phyloP scores from a whole-genome alignment of 176 grass and related monocot species.

The Musa troglodytarum region DNA sequence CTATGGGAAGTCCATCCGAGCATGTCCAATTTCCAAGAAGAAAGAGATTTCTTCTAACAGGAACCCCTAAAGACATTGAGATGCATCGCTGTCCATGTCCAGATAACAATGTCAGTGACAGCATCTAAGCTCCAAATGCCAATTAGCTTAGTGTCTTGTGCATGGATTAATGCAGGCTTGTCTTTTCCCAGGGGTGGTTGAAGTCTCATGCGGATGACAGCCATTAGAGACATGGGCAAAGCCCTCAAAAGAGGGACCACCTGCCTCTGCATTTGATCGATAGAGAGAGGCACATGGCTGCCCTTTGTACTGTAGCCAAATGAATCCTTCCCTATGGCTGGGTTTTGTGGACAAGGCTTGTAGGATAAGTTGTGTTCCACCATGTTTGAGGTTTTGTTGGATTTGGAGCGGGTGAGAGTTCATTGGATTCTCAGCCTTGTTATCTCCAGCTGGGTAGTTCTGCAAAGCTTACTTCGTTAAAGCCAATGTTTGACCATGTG shows the following conservation, averaged over 20 bases:
- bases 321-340: background rate
- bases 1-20: too few relatives aligned
- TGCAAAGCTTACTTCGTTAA: too few relatives aligned
- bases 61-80: background rate
- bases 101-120: background rate
- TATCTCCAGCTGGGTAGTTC: too few relatives aligned
- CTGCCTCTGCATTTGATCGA: background rate
- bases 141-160: background rate
- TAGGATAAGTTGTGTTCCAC: too few relatives aligned
- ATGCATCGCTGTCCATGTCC: background rate
- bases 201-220: conserved; percentile 2
- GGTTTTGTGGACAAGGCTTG: too few relatives aligned
- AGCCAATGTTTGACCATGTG: too few relatives aligned
- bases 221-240: background rate
- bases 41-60: too few relatives aligned
- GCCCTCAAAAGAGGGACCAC: background rate
- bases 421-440: too few relatives aligned
- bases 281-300: background rate
- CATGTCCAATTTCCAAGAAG: background rate
- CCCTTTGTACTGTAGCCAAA: background rate
- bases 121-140: background rate
- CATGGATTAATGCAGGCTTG: background rate
- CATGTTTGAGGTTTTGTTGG: too few relatives aligned
- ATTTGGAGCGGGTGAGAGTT: too few relatives aligned
- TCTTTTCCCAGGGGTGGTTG: conserved; percentile 3